Base-by-base conservation (phyloP, 345 rosid species). In the Eucalyptus albens region DNA sequence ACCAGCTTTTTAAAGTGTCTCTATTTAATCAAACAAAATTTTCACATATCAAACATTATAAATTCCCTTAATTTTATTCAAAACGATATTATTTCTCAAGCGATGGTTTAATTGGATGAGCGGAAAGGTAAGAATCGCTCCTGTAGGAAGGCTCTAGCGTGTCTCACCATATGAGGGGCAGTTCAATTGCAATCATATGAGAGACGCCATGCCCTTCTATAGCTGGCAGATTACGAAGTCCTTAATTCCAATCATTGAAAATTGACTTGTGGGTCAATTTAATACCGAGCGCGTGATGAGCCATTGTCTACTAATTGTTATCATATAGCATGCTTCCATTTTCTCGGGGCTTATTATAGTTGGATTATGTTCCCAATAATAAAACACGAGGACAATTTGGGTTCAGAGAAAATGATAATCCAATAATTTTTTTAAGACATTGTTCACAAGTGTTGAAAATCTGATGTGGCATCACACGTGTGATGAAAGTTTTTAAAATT, bases 51-150 rank as follows among this genome's bases (percentile, higher is more conserved):
- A 22, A 56, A 56, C 27, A 22, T 56, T 56, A 21, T 24, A 56
- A 55, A 22, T 22, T 56, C 12, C 27, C 60, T 8, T 56, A 22
- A 56, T 56, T 56, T 62, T 7, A 62, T 62, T 29, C 11, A 7
- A 4, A n/a, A 31, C 1, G 6, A 67, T 15, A 15, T n/a, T 31
- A 67, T 67, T n/a, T 67, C 3, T 0, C 40, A 4, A 5, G 9
- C 1, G 5, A 67, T 67, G 0, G 1, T 67, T 67, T 3, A 1
- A 67, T 67, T 67, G 80, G 22, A 31, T 67, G 2, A 15, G 6
- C 3, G 2, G 11, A n/a, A 65, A 65, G 6, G 9, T 7, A 31
- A 13, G 11, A 29, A 29, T n/a, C 19, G 2, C 77, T 65, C 21
- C 11, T 15, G 4, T n/a, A n/a, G 19, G 37, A n/a, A 65, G 10